Evolutionary conservation across 2,329 filamentous ascomycete species (phyloP).

Genomic region (Trichophyton mentagrophytes): DNA sequence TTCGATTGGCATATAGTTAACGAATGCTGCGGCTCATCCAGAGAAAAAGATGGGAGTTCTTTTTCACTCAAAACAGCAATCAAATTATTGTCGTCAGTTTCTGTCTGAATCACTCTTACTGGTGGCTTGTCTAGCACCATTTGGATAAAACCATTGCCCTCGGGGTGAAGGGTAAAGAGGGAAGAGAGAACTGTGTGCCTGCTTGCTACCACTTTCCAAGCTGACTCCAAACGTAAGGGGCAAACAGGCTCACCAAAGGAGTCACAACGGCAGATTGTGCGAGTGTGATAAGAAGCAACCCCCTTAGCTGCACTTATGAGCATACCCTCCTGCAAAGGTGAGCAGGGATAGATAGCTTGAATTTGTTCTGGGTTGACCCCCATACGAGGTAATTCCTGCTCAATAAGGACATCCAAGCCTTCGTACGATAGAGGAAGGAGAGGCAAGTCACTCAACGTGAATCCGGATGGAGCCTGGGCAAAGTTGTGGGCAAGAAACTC

Average conservation of each 20-base stretch:
- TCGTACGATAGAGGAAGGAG: slow-evolving; percentile 34
- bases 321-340: slow-evolving; percentile 6
- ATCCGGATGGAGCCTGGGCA: slow-evolving; percentile 13
- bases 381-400: slow-evolving; percentile 24
- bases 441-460: slow-evolving; percentile 33
- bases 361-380: slow-evolving; percentile 22
- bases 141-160: not conserved
- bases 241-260: not conserved
- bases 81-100: not conserved
- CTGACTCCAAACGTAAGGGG: not conserved
- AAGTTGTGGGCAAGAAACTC: slow-evolving; percentile 18
- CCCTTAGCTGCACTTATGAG: not conserved
- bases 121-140: not conserved
- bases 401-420: slow-evolving; percentile 26
- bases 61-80: too few species aligned
- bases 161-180: slow-evolving; percentile 14
- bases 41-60: not conserved
- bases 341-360: slow-evolving; percentile 25
- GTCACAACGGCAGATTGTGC: not conserved
- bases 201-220: slow-evolving; percentile 7
- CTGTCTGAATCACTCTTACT: not conserved
- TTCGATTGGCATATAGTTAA: slow-evolving; percentile 19
- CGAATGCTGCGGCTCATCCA: slow-evolving; percentile 16
- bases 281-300: not conserved
- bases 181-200: slow-evolving; percentile 24